These are phyloP conservation scores for Starmerella potacharoeniae DNA, from an alignment of 805 yeast genomes.

Conservation along the genomic window DNA sequence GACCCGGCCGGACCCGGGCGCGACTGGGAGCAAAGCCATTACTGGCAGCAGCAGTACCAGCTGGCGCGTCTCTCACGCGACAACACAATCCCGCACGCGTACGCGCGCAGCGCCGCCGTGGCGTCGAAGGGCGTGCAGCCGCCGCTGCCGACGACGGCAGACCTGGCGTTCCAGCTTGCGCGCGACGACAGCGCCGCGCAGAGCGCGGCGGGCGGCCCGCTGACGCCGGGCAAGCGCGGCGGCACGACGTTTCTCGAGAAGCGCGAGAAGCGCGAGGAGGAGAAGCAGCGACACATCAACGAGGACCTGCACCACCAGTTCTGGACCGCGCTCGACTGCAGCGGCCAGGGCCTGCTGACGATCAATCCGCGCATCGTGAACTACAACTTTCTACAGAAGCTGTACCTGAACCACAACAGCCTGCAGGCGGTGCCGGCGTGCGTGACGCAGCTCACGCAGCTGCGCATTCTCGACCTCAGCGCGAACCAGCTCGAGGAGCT, in stretches of 20 bases:
- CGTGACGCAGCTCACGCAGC: slow-evolving; percentile 54
- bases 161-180: slow-evolving; percentile 31
- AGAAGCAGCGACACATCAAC: slow-evolving; percentile 31
- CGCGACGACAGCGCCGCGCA: slow-evolving; percentile 24
- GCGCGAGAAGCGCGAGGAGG: slow-evolving; percentile 32
- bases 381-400: slow-evolving; percentile 72
- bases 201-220: slow-evolving; percentile 25
- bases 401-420: slow-evolving; percentile 79
- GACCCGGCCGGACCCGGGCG: neutral
- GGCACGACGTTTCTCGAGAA: slow-evolving; percentile 20
- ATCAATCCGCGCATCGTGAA: slow-evolving; percentile 65
- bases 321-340: slow-evolving; percentile 89
- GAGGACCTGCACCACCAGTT: slow-evolving; percentile 48
- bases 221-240: slow-evolving; percentile 12
- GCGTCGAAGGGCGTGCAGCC: slow-evolving; percentile 31
- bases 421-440: slow-evolving; percentile 55
- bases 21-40: slow-evolving; percentile 18
- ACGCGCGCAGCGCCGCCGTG: slow-evolving; percentile 73
- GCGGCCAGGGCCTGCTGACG: slow-evolving; percentile 73
- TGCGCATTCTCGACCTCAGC: slow-evolving; percentile 77
- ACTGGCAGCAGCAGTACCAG: slow-evolving; percentile 72
- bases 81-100: slow-evolving; percentile 60
- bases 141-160: slow-evolving; percentile 29
- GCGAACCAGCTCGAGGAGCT: slow-evolving; percentile 57
- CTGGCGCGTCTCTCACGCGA: slow-evolving; percentile 60